Conservation (phyloP, 225 moss, liverwort and hornwort species). For the Bryum argenteum region DNA sequence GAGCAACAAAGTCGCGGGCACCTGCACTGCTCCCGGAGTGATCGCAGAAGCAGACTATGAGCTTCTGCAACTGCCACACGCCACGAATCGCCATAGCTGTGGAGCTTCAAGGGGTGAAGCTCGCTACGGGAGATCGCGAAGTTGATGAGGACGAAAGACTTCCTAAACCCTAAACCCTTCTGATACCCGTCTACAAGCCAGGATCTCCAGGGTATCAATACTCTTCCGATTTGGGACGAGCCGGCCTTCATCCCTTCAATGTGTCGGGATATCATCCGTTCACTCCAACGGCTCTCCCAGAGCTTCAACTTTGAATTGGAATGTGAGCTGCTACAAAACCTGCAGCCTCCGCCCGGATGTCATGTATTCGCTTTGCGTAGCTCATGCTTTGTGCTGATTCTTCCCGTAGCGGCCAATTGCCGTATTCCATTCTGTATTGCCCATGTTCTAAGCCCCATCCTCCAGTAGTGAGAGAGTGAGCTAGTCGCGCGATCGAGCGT, state of each 20-base stretch:
- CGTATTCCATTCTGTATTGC: neutral
- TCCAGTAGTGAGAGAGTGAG: neutral
- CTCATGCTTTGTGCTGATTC: rapidly evolving
- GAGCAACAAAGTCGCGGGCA: conserved; percentile 88
- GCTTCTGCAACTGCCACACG: conserved; percentile 97
- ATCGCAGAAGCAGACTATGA: conserved; percentile 81
- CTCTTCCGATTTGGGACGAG: neutral
- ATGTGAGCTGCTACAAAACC: conserved; percentile 24
- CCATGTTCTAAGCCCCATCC: neutral
- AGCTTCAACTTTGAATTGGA: conserved; percentile 30
- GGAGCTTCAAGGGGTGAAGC: no score
- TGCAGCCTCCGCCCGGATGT: rapidly evolving
- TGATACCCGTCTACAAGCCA: no score
- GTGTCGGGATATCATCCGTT: neutral
- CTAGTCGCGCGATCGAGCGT: neutral
- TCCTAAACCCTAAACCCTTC: no score
- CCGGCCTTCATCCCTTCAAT: neutral
- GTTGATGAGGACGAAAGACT: no score
- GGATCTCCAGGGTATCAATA: no score
- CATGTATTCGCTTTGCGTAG: rapidly evolving
- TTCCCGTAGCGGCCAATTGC: neutral
- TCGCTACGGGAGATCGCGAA: no score
- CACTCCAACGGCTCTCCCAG: conserved; percentile 27
- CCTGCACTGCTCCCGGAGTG: conserved; percentile 93
- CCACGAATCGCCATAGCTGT: conserved; percentile 83